phyloP scores from a whole-genome alignment of 2,329 filamentous ascomycete genomes.

The Botrytis porri region DNA sequence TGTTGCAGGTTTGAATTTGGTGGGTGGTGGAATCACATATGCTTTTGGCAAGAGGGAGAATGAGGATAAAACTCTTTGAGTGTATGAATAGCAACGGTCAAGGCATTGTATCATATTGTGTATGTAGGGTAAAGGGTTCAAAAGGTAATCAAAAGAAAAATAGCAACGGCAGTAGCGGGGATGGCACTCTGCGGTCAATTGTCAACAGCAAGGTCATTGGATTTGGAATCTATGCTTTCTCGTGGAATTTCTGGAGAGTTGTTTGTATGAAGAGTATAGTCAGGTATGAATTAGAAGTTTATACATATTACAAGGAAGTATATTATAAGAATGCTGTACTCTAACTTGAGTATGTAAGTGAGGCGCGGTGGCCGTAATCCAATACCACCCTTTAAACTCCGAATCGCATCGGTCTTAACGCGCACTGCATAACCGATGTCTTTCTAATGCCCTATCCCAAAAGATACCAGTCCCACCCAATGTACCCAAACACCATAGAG shows the following conservation, averaged over 20 bases:
- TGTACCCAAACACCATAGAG: conserved; percentile 12
- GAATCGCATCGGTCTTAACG: conserved; percentile 24
- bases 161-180: background rate
- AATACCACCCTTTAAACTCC: conserved; percentile 23
- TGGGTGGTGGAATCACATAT: conserved; percentile 51
- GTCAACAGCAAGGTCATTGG: background rate
- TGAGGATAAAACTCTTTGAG: conserved; percentile 16
- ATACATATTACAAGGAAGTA: conserved; percentile 2
- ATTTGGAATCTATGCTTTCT: background rate
- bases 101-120: background rate
- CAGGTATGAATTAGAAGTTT: conserved; percentile 1
- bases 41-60: conserved; percentile 44
- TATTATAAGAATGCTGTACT: conserved; percentile 14
- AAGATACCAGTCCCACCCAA: conserved; percentile 4
- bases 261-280: background rate
- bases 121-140: background rate
- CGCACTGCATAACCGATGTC: conserved; percentile 34
- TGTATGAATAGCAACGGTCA: background rate
- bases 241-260: background rate
- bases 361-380: conserved; percentile 15
- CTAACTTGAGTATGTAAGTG: background rate
- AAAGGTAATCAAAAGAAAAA: background rate
- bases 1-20: conserved; percentile 49
- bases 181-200: background rate
- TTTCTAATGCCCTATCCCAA: conserved; percentile 19